phyloP scores from a whole-genome alignment of 108 stramenopile species.

The Phaeodactylum tricornutum region DNA sequence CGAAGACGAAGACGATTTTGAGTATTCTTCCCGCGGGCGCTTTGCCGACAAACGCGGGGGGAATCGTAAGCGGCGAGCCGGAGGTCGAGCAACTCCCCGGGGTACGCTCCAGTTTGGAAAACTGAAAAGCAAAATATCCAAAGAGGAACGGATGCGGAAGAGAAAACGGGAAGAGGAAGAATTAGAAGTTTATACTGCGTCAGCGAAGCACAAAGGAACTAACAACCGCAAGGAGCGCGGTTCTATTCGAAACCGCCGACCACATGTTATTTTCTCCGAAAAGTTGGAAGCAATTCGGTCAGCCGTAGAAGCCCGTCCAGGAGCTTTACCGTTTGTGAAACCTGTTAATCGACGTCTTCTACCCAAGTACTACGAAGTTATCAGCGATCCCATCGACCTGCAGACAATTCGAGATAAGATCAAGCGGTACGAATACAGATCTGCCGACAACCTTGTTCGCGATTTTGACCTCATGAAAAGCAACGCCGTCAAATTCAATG shows the following conservation, averaged over 20 bases:
- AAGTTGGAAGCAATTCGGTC: slow-evolving; percentile 63
- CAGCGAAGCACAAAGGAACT: slow-evolving; percentile 46
- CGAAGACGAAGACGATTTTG: slow-evolving; percentile 75
- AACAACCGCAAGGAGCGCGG: slow-evolving; percentile 76
- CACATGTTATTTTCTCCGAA: slow-evolving; percentile 75
- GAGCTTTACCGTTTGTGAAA: slow-evolving; percentile 51
- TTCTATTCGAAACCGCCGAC: slow-evolving; percentile 64
- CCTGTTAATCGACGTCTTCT: slow-evolving; percentile 43
- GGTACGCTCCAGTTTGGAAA: slow-evolving; percentile 32
- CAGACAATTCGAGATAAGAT: slow-evolving; percentile 71
- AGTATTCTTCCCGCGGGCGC: slow-evolving; percentile 20
- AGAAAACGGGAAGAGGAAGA: slow-evolving; percentile 65
- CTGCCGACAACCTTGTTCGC: slow-evolving; percentile 45
- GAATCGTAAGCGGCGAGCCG: slow-evolving; percentile 8
- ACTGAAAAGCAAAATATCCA: slow-evolving; percentile 24
- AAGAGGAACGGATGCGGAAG: slow-evolving; percentile 60
- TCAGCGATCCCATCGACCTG: slow-evolving; percentile 73
- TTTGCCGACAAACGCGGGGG: slow-evolving; percentile 5
- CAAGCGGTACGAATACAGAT: slow-evolving; percentile 73
- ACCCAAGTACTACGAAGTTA: slow-evolving; percentile 72
- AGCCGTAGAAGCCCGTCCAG: slow-evolving; percentile 49
- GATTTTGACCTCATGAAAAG: slow-evolving; percentile 81
- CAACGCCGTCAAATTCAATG: slow-evolving; percentile 83
- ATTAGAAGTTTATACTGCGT: slow-evolving; percentile 44
- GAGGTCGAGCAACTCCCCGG: slow-evolving; percentile 8